Base-by-base conservation (phyloP, 345 rosid genomes). In the Salix dunnii region DNA sequence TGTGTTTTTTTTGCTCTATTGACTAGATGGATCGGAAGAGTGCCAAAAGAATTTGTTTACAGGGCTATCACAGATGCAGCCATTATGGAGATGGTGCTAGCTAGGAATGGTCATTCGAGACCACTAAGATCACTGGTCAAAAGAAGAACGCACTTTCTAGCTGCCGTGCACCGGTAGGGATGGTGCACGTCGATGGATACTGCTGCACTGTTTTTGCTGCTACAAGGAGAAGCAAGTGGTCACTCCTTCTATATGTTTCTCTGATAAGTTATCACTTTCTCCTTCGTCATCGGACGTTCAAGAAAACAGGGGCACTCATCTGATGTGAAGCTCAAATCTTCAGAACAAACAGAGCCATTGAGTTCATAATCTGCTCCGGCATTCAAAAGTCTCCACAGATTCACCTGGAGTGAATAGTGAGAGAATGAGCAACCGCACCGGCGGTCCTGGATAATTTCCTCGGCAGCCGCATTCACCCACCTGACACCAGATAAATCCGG, bases 191-290 rank as follows among this genome's bases (percentile, higher is more conserved):
- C 28, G 65, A 28, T 21, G 12, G 65, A 61, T 61, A 8, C 4
- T 61, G 25, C 64, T 1, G 60, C 60, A 53, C 60, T 53, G 60
- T 16, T 18, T 38, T 38, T 38, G 46, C 46, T 11, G 46, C 46
- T 42, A 55, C 62, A 55, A n/a, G 25, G 21, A 28, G 28, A 61
- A 61, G 12, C 65, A 10, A 28, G 12, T 61, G 65, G 30, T 7
- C 65, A 9, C 21, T n/a, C 25, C 62, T n/a, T 17, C 62, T n/a
- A 55, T 20, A 92, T 30, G 96, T 92, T 0, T 94, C 97, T 70
- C 92, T 79, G 46, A 11, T 40, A 10, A 40, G 6, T 64, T 33
- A 20, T 46, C 48, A 49, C 7, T 31, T 72, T 49, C 36, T 8
- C 27, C 72, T 11, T 10, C 46, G 30, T 74, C 70, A 25, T 40